Conservation (phyloP, 75 land plant genomes). For the Azolla pinnata region DNA sequence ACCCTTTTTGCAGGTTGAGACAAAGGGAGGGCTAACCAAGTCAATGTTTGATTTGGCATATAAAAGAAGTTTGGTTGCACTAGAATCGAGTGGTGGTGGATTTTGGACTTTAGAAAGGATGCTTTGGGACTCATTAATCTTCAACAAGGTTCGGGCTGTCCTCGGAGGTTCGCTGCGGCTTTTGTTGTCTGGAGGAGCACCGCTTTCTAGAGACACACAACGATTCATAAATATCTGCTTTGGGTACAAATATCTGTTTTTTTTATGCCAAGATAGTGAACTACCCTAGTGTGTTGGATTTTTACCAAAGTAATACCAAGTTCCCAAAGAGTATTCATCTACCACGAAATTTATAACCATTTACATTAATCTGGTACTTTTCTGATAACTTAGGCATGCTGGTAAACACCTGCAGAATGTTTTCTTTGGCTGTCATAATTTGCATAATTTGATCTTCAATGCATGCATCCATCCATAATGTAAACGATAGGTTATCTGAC, state of each 20-base stretch:
- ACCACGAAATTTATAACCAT: too few relatives aligned
- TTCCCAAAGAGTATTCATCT: too few relatives aligned
- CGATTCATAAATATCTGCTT: conserved; percentile 83
- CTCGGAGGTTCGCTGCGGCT: conserved; percentile 69
- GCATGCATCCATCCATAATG: too few relatives aligned
- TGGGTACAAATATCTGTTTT: conserved; percentile 39
- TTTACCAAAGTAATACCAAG: too few relatives aligned
- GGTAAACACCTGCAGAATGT: too few relatives aligned
- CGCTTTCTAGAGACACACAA: conserved; percentile 83
- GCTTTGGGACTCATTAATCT: conserved; percentile 62
- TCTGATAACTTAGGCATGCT: too few relatives aligned
- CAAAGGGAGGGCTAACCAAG: conserved; percentile 67
- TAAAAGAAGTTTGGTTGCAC: conserved; percentile 52
- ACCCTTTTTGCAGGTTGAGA: conserved; percentile 51
- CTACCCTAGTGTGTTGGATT: too few relatives aligned
- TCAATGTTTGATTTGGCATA: conserved; percentile 63
- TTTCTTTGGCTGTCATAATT: too few relatives aligned
- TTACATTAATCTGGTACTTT: too few relatives aligned
- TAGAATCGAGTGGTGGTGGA: conserved; percentile 80
- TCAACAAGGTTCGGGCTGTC: conserved; percentile 51
- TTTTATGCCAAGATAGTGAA: too few relatives aligned
- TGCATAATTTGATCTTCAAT: too few relatives aligned
- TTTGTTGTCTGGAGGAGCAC: conserved; percentile 81
- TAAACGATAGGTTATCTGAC: too few relatives aligned
- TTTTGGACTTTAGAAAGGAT: conserved; percentile 73